These are phyloP conservation scores for Collybia mongolica DNA, from an alignment of 768 basidiomycete genomes.

Conservation along the genomic window DNA sequence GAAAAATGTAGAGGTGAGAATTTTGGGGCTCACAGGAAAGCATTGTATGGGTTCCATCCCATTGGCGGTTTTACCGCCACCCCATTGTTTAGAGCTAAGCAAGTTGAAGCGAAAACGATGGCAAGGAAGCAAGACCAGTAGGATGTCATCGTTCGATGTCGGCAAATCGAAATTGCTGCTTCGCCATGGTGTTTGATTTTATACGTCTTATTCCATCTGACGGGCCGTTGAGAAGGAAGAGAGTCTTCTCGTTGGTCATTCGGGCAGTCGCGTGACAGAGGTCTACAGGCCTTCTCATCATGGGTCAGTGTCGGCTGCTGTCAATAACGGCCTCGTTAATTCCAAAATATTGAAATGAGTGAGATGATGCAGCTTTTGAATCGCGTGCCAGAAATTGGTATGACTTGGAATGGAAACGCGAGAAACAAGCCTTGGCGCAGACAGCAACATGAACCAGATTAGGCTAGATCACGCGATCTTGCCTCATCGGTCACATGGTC, in stretches of 20 bases:
- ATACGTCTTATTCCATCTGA: neutral
- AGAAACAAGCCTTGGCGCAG: neutral
- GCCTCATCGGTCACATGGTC: constrained; percentile 13
- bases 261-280: neutral
- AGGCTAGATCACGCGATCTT: constrained; percentile 13
- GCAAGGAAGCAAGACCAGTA: constrained; percentile 9
- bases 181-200: constrained; percentile 1
- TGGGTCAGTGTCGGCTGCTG: no score
- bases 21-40: constrained; percentile 32
- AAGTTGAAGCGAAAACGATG: constrained; percentile 11
- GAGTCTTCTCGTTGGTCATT: neutral
- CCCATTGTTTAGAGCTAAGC: constrained; percentile 34
- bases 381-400: no score
- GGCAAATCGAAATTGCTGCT: neutral
- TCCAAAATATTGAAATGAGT: no score
- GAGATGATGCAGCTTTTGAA: neutral
- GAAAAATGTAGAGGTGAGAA: neutral
- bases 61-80: constrained; percentile 41
- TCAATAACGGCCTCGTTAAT: no score
- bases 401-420: no score
- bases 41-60: constrained; percentile 52
- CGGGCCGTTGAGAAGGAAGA: neutral
- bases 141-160: neutral
- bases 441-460: neutral
- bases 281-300: neutral